Evolutionary conservation across 495 filamentous ascomycete species (phyloP).

Genomic region (Friedmanniomyces simplex): DNA sequence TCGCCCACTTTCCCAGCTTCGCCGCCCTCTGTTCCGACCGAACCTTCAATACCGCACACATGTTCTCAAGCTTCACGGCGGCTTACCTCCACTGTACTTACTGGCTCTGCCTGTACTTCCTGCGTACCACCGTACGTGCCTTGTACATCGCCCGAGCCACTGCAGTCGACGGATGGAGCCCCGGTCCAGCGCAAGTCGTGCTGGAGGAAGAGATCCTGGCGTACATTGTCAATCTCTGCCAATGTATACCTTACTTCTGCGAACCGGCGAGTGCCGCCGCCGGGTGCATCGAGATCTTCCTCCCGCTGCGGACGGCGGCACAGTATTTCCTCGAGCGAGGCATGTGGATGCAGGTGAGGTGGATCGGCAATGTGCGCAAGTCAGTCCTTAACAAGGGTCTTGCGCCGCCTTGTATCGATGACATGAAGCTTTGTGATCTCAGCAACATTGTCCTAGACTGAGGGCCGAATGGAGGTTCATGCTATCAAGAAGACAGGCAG

Average conservation of each 20-base stretch:
- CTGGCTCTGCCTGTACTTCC: not conserved
- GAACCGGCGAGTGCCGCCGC: not conserved
- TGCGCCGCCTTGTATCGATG: not conserved
- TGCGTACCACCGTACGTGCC: not conserved
- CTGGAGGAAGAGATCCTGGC: not conserved
- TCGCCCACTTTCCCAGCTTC: not conserved
- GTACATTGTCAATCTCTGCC: constrained; percentile 1
- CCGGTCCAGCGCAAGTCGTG: not conserved
- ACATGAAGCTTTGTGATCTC: not conserved
- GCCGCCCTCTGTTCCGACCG: not conserved
- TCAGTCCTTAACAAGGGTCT: not conserved
- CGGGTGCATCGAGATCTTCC: not conserved
- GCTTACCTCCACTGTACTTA: not conserved
- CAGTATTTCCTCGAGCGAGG: not conserved
- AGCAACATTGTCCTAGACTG: not conserved
- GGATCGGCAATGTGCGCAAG: not conserved
- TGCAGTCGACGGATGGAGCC: not conserved
- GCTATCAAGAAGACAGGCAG: too few species aligned
- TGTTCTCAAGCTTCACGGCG: not conserved
- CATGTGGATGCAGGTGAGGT: not conserved
- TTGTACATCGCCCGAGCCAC: not conserved
- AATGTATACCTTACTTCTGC: not conserved
- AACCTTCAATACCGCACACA: not conserved
- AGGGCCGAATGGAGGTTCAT: too few species aligned
- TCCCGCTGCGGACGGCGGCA: not conserved